These are phyloP conservation scores for Saprolegnia diclina DNA, from an alignment of 352 stramenopile genomes.

Conservation along the genomic window DNA sequence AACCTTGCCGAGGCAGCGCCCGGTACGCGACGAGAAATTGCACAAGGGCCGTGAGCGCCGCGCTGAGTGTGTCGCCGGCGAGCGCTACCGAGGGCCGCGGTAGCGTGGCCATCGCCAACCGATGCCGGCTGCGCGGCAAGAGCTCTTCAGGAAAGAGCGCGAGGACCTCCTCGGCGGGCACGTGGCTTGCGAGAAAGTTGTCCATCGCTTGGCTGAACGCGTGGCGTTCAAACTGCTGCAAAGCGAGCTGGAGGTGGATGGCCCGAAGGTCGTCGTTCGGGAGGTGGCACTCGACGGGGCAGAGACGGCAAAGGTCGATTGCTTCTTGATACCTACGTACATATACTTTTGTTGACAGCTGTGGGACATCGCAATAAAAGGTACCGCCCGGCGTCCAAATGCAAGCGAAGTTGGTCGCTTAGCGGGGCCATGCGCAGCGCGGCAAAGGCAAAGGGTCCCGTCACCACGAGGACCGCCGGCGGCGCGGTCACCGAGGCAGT, in stretches of 20 bases:
- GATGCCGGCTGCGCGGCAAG: slow-evolving; percentile 45
- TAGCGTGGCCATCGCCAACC: slow-evolving; percentile 26
- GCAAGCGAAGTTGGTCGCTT: slow-evolving; percentile 43
- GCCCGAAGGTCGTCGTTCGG: slow-evolving; percentile 43
- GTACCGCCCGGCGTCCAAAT: slow-evolving; percentile 34
- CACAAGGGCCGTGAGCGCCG: slow-evolving; percentile 2
- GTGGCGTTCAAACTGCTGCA: slow-evolving; percentile 45
- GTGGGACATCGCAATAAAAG: too few species aligned
- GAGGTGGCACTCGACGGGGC: slow-evolving; percentile 56
- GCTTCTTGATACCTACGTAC: slow-evolving; percentile 37
- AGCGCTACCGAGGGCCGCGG: neutral
- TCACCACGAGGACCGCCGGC: slow-evolving; percentile 39
- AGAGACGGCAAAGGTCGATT: slow-evolving; percentile 57
- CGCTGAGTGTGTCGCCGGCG: neutral
- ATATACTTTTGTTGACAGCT: too few species aligned
- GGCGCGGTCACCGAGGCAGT: slow-evolving; percentile 3
- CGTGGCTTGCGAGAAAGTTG: slow-evolving; percentile 47
- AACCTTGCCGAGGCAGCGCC: neutral
- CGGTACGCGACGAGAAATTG: neutral
- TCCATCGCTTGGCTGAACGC: slow-evolving; percentile 47
- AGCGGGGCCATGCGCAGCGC: slow-evolving; percentile 52
- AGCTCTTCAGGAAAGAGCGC: slow-evolving; percentile 64
- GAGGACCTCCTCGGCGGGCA: slow-evolving; percentile 57
- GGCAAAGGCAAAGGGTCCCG: slow-evolving; percentile 44
- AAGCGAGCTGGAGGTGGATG: slow-evolving; percentile 55